Evolutionary conservation across 345 rosid genomes (phyloP).

Genomic region (Mallotus nudiflorus): DNA sequence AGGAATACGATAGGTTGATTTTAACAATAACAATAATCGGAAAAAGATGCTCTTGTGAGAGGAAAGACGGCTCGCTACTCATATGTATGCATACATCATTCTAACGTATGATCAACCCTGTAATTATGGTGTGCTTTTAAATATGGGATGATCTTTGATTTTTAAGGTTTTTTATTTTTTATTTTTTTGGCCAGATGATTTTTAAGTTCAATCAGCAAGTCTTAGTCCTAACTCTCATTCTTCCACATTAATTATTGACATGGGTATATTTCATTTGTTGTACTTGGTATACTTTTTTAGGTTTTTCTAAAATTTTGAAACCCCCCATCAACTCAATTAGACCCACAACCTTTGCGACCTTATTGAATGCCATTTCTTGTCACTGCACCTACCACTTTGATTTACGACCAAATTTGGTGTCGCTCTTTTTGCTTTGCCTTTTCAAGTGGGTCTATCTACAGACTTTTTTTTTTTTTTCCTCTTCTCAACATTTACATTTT

Average conservation of each 20-base stretch:
- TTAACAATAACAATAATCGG: too few species aligned
- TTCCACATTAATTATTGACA: background rate
- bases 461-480: background rate
- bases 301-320: constrained; percentile 6
- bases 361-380: constrained; percentile 5
- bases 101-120: background rate
- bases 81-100: too few species aligned
- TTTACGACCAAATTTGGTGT: constrained; percentile 1
- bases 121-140: background rate
- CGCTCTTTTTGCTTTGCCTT: constrained; percentile 11
- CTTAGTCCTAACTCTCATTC: background rate
- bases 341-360: constrained; percentile 6
- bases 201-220: background rate
- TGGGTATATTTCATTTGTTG: background rate
- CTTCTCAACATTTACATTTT: constrained; percentile 1
- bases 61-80: too few species aligned
- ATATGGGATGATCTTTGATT: background rate
- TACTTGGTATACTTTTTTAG: constrained; percentile 5
- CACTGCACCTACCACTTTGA: constrained; percentile 11
- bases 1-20: too few species aligned
- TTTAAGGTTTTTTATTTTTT: too few species aligned
- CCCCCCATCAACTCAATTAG: constrained; percentile 18
- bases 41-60: too few species aligned
- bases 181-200: too few species aligned
- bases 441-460: constrained; percentile 3